phyloP scores from a whole-genome alignment of 73 alveolate genomes.

The Paramecium pentaurelia region DNA sequence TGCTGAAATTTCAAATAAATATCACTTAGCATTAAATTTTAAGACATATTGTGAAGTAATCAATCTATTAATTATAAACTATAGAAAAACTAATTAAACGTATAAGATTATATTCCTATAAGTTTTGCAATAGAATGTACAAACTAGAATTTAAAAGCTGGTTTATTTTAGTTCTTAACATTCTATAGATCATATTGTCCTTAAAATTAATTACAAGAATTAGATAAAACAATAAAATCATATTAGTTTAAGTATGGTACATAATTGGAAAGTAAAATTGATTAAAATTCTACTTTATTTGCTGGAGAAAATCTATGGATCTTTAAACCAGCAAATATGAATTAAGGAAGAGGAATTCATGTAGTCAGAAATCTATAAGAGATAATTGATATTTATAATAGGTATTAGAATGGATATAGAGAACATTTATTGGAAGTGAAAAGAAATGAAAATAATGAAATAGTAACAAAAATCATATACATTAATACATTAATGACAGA shows the following conservation, averaged over 20 bases:
- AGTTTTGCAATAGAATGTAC: conserved; percentile 48
- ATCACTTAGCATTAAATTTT: not conserved
- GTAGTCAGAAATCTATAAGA: conserved; percentile 65
- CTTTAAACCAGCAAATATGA: conserved; percentile 74
- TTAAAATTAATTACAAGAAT: not conserved
- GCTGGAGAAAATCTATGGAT: conserved; percentile 77
- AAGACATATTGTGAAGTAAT: conserved; percentile 12
- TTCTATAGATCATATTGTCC: not conserved
- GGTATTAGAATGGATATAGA: conserved; percentile 40
- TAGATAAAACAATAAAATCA: conserved; percentile 12
- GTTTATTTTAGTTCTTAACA: not conserved
- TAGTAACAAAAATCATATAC: not conserved
- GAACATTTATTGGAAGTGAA: conserved; percentile 19
- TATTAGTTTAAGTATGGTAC: not conserved
- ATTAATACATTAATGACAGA: conserved; percentile 1
- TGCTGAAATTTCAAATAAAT: not conserved
- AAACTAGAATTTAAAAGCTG: not conserved
- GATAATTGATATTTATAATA: conserved; percentile 58
- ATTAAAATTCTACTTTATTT: conserved; percentile 56
- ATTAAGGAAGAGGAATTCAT: conserved; percentile 82
- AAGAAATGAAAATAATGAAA: conserved; percentile 22
- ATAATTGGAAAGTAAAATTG: not conserved
- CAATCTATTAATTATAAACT: too few species aligned
- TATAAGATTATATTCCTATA: conserved; percentile 35
- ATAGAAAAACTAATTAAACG: not conserved